phyloP scores from a whole-genome alignment of 1,284 basidiomycete species.

The Phylloporus sp. region DNA sequence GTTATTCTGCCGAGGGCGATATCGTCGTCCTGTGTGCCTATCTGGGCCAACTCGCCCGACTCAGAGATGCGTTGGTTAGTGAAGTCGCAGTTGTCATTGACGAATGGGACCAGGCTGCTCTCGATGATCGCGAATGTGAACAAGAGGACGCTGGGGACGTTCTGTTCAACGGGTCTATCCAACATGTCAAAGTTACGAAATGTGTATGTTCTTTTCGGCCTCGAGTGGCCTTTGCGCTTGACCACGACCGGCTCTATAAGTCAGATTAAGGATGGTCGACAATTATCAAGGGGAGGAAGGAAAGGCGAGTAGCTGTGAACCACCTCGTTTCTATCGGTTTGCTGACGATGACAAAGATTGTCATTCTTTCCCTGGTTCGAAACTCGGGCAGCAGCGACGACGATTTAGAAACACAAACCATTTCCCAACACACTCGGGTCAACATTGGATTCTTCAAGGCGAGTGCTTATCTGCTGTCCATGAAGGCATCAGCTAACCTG shows the following conservation, averaged over 20 bases:
- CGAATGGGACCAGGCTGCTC: conserved; percentile 64
- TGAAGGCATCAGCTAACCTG: neutral
- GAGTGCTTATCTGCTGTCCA: neutral
- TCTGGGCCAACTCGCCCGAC: conserved; percentile 67
- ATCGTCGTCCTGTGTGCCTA: conserved; percentile 80
- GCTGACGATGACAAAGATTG: conserved; percentile 44
- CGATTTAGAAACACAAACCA: conserved; percentile 27
- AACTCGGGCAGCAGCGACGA: conserved; percentile 57
- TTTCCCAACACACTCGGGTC: conserved; percentile 29
- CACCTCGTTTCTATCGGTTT: neutral
- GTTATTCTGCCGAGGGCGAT: conserved; percentile 62
- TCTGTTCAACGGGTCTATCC: conserved; percentile 34
- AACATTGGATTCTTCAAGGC: conserved; percentile 78
- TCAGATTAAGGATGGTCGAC: conserved; percentile 73
- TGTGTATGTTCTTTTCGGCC: conserved; percentile 41
- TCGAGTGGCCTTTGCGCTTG: neutral
- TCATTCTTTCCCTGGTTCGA: conserved; percentile 73
- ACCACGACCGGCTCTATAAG: conserved; percentile 39
- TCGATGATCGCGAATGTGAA: conserved; percentile 53
- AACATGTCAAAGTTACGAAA: conserved; percentile 52
- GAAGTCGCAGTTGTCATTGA: conserved; percentile 68
- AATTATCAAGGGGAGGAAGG: conserved; percentile 79
- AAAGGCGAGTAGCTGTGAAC: conserved; percentile 36
- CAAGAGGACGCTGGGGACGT: conserved; percentile 38
- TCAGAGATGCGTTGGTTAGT: conserved; percentile 53